These are phyloP conservation scores for Galerina marginata DNA, from an alignment of 768 basidiomycete species.

Conservation along the genomic window DNA sequence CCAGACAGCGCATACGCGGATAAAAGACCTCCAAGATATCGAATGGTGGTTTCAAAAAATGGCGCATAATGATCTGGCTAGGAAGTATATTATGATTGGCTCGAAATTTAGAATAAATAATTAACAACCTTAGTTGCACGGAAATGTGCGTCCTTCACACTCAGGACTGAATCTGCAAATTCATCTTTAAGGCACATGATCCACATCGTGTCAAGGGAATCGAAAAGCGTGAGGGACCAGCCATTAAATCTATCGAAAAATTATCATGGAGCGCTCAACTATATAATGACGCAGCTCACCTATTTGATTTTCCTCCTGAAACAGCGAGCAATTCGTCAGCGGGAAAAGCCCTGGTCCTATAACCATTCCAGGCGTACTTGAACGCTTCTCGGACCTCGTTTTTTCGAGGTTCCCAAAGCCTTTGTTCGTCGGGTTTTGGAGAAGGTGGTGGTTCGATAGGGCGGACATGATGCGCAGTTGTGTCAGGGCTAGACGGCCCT, in stretches of 20 bases:
- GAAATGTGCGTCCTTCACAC: conserved; percentile 52
- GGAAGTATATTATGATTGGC: background rate
- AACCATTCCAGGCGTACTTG: conserved; percentile 58
- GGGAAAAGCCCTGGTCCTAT: conserved; percentile 52
- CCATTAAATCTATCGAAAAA: conserved; percentile 40
- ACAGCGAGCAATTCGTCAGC: conserved; percentile 59
- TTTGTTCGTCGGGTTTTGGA: conserved; percentile 5
- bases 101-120: background rate
- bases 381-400: conserved; percentile 57
- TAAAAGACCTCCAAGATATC: conserved; percentile 76
- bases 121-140: conserved; percentile 31
- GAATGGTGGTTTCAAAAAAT: conserved; percentile 81
- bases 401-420: conserved; percentile 46
- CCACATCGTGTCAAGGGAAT: conserved; percentile 82
- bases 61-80: conserved; percentile 42
- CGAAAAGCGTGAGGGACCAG: conserved; percentile 72
- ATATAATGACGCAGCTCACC: conserved; percentile 40
- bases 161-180: conserved; percentile 61
- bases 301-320: conserved; percentile 49
- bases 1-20: conserved; percentile 76
- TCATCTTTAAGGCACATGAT: conserved; percentile 76
- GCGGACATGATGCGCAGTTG: background rate
- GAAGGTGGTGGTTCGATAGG: conserved; percentile 12
- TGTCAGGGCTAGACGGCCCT: conserved; percentile 2
- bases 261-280: background rate